These are phyloP conservation scores for Barnettozyma siamensis DNA, from an alignment of 805 yeast genomes.

Conservation along the genomic window DNA sequence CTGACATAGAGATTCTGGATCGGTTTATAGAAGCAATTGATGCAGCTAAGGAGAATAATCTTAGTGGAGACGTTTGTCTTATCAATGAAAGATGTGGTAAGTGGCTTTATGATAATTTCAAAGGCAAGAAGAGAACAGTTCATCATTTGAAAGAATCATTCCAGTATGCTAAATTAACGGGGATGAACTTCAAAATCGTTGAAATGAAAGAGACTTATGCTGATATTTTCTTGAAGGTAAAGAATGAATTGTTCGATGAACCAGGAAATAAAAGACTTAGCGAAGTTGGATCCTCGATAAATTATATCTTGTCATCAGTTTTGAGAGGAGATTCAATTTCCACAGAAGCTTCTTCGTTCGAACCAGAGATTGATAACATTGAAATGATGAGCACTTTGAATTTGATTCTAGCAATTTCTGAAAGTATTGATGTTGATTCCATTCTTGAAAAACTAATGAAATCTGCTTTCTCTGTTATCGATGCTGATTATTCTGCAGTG, in stretches of 20 bases:
- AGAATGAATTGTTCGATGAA: constrained; percentile 26
- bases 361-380: constrained; percentile 6
- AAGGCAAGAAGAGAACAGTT: constrained; percentile 29
- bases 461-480: constrained; percentile 33
- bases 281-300: constrained; percentile 22
- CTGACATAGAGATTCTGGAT: constrained; percentile 37
- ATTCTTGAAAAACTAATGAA: constrained; percentile 35
- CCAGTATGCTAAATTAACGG: constrained; percentile 29
- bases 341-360: background rate
- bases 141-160: constrained; percentile 34
- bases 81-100: constrained; percentile 37
- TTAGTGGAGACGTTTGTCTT: constrained; percentile 35
- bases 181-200: constrained; percentile 22
- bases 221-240: constrained; percentile 20
- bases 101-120: constrained; percentile 23
- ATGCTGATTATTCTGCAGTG: constrained; percentile 32
- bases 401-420: constrained; percentile 45
- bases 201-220: constrained; percentile 28
- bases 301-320: constrained; percentile 26
- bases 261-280: constrained; percentile 11
- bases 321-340: constrained; percentile 17
- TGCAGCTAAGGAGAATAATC: constrained; percentile 27
- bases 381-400: constrained; percentile 33
- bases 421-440: constrained; percentile 33
- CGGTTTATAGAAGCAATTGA: constrained; percentile 41